Conservation (phyloP, 192 early-diverging fungal genomes). For the Spinellus fusiger region DNA sequence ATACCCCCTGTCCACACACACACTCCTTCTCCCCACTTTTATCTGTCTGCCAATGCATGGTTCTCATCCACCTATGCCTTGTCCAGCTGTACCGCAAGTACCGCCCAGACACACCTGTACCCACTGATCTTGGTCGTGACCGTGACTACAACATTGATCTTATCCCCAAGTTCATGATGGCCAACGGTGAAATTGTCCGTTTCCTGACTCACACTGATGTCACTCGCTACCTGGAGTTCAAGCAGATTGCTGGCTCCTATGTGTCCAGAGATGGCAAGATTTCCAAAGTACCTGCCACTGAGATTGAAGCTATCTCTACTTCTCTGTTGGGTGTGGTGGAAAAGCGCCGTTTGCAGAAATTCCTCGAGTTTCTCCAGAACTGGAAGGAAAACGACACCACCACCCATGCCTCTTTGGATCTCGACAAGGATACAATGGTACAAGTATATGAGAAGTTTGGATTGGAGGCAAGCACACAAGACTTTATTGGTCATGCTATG, state of each 20-base stretch:
- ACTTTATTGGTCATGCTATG: conserved; percentile 97
- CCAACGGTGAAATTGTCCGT: conserved; percentile 93
- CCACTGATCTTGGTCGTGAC: conserved; percentile 55
- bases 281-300: conserved; percentile 91
- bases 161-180: conserved; percentile 99
- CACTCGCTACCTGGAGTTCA: conserved; percentile 97
- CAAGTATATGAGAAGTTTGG: conserved; percentile 88
- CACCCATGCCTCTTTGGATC: conserved; percentile 78
- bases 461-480: conserved; percentile 91
- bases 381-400: conserved; percentile 78
- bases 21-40: too few relatives aligned
- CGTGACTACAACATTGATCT: conserved; percentile 97
- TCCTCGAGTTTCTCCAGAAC: conserved; percentile 93
- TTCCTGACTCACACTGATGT: conserved; percentile 98
- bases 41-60: not conserved
- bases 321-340: conserved; percentile 93
- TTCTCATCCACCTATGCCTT: not conserved
- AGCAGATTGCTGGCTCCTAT: conserved; percentile 89
- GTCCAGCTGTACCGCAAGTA: conserved; percentile 66
- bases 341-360: conserved; percentile 87
- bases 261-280: conserved; percentile 88
- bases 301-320: conserved; percentile 77
- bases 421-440: conserved; percentile 69
- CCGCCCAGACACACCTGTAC: conserved; percentile 45
- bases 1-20: not conserved